Evolutionary conservation across 257 asterid genomes (phyloP).

Genomic region (Oldenlandia corymbosa): DNA sequence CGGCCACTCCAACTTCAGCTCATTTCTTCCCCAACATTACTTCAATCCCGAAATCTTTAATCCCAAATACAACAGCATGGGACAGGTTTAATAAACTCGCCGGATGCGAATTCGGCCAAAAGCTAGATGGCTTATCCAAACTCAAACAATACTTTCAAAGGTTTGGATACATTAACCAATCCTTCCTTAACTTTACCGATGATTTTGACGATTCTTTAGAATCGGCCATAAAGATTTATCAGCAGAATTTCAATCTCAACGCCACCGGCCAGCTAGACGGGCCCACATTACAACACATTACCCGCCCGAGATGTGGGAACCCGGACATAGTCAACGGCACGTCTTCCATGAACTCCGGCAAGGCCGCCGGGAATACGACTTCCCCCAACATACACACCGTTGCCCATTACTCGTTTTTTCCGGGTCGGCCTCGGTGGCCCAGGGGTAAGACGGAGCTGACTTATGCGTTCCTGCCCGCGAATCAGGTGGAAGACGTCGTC

Average conservation of each 20-base stretch:
- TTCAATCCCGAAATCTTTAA: conserved; percentile 41
- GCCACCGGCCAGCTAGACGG: conserved; percentile 54
- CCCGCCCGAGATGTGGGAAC: conserved; percentile 70
- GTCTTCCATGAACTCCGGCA: conserved; percentile 45
- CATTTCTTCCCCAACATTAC: conserved; percentile 53
- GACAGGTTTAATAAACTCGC: conserved; percentile 34
- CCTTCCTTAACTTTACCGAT: conserved; percentile 46
- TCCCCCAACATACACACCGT: conserved; percentile 33
- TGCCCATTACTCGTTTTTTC: conserved; percentile 66
- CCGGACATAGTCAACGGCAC: conserved; percentile 64
- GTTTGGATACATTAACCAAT: conserved; percentile 56
- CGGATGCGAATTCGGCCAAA: conserved; percentile 57
- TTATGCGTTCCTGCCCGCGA: conserved; percentile 54
- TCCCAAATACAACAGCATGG: conserved; percentile 53
- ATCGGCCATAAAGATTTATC: conserved; percentile 54
- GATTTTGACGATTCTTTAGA: conserved; percentile 56
- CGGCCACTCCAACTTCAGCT: conserved; percentile 31
- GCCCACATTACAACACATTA: conserved; percentile 41
- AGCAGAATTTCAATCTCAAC: conserved; percentile 65
- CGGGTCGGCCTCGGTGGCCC: conserved; percentile 74
- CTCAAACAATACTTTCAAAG: conserved; percentile 59
- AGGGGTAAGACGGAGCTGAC: conserved; percentile 29
- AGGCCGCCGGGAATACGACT: not conserved
- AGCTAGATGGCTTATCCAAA: conserved; percentile 35
- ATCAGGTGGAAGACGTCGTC: conserved; percentile 29